Evolutionary conservation across 352 stramenopile genomes (phyloP), one percentile per base, ranked within the genome.

Genomic region (Aphanomyces cochlioides): DNA sequence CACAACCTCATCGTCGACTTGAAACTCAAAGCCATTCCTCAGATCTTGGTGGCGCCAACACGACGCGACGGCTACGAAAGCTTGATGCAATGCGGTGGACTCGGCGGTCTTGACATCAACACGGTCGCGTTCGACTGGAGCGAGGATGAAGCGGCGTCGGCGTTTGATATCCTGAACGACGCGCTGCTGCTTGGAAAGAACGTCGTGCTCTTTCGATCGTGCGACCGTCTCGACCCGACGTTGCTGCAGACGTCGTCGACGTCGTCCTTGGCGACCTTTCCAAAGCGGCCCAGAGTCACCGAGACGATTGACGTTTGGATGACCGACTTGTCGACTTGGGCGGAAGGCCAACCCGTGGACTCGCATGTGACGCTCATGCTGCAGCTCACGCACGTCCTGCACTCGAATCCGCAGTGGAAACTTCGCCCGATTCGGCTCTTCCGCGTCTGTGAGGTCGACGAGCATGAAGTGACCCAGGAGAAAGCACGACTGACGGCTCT

Each of bases 71-170:
- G 79, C 0, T 87, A 89, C 59, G 79, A 84, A 15, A 85, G 87
- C 73, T 68, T 93, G 17, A 86, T 92, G 74, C 77, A 90, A 50
- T 81, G 77, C 0, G 80, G 76, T 17, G 86, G 86, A 0, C 67
- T 94, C 3, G 86, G 86, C n/a, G 86, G 84, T 3, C 87, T 94
- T 79, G 78, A 87, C 50, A 79, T 88, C 65, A 92, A 94, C 73
- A 90, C 82, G 5, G 78, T 93, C 4, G 79, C 83, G 28, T 70
- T 93, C 1, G 80, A 81, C 5, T 93, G 78, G 82, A 67, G 47
- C 10, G 21, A 45, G 47, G 43, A 72, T 0, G 61, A 37, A 50
- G 47, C 47, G 1, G 36, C 78, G 0, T 19, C 64, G 3, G 81
- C 80, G n/a, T 88, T 82, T 57, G 77, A 82, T 4, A 73, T 88